Percentiles rank a stretch among this genome's conserved stretches.
Conservation (phyloP, 352 stramenopile species). For the Discostella stelligera region DNA sequence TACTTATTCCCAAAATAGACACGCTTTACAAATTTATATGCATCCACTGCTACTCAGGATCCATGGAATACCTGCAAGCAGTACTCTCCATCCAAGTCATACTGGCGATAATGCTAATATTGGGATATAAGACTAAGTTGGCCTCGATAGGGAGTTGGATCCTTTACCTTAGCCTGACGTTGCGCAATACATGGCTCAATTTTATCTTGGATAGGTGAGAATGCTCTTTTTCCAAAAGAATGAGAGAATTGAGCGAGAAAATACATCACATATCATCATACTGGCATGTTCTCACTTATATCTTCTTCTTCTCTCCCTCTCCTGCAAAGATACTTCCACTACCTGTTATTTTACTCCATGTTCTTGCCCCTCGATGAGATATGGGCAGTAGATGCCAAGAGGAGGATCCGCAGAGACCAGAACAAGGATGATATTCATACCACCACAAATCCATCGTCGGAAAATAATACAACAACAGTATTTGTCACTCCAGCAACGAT, state of each 20-base stretch:
- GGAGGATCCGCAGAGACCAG: too few relatives aligned
- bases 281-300: not conserved
- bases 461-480: not conserved
- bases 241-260: not conserved
- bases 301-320: not conserved
- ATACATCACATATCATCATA: not conserved
- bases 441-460: not conserved
- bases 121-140: constrained; percentile 62
- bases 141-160: constrained; percentile 65
- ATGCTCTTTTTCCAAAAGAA: not conserved
- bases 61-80: constrained; percentile 57
- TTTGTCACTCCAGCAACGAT: constrained; percentile 42
- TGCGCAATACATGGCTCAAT: constrained; percentile 79
- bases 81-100: constrained; percentile 65
- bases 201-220: constrained; percentile 76
- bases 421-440: not conserved
- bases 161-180: constrained; percentile 72
- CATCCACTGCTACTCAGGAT: constrained; percentile 68
- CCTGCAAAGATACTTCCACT: constrained; percentile 68
- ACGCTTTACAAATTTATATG: constrained; percentile 68
- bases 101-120: constrained; percentile 54
- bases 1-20: constrained; percentile 69
- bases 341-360: constrained; percentile 75
- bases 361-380: constrained; percentile 61
- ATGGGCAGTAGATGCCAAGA: constrained; percentile 50